phyloP scores from a whole-genome alignment of 805 yeast genomes.

The Candida awuae region DNA sequence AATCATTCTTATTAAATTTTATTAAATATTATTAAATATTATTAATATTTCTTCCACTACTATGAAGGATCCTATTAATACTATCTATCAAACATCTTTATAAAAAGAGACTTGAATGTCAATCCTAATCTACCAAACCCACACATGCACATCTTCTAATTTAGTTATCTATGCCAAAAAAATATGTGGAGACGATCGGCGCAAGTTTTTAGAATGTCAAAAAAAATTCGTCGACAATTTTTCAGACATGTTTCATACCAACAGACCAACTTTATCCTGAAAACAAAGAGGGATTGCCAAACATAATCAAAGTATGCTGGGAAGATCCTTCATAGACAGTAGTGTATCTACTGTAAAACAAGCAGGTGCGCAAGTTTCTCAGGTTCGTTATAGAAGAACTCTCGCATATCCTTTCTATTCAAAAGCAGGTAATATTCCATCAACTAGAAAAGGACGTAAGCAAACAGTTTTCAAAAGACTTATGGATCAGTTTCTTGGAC shows the following conservation, averaged over 20 bases:
- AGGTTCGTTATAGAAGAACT: constrained; percentile 42
- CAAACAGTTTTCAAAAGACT: constrained; percentile 51
- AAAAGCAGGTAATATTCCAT: constrained; percentile 35
- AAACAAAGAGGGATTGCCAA: too few relatives aligned
- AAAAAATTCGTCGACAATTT: not conserved
- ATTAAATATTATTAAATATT: too few relatives aligned
- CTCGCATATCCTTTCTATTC: constrained; percentile 48
- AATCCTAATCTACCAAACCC: too few relatives aligned
- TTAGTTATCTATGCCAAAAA: too few relatives aligned
- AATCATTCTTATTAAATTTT: too few relatives aligned
- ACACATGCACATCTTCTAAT: too few relatives aligned
- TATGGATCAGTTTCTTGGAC: constrained; percentile 73
- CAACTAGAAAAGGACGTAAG: constrained; percentile 29
- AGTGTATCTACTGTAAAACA: constrained; percentile 9
- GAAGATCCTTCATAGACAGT: constrained; percentile 5
- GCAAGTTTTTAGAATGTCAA: too few relatives aligned
- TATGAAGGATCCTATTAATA: too few relatives aligned
- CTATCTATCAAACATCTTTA: too few relatives aligned
- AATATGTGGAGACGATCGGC: too few relatives aligned
- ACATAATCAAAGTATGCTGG: constrained; percentile 5
- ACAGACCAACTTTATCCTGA: not conserved
- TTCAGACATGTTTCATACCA: not conserved
- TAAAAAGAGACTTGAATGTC: too few relatives aligned
- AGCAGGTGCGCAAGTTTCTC: constrained; percentile 30
- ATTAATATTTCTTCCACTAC: too few relatives aligned